These are phyloP conservation scores for Orobanche coerulescens DNA, from an alignment of 257 asterid genomes.

Conservation along the genomic window DNA sequence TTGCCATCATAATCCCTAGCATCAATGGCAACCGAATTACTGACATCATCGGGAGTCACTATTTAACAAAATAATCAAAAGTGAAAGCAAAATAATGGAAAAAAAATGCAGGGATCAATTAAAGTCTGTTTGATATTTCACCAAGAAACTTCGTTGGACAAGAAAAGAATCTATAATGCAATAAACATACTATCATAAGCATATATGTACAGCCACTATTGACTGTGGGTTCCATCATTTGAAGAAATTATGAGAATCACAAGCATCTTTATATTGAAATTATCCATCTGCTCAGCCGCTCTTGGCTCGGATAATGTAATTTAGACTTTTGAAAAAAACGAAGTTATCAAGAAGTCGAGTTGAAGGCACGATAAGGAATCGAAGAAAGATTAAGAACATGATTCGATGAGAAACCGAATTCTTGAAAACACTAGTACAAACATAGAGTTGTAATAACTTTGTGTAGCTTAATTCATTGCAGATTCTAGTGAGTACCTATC, in stretches of 20 bases:
- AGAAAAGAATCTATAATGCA: background rate
- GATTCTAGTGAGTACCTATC: slow-evolving; percentile 58
- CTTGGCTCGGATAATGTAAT: background rate
- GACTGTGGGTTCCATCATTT: slow-evolving; percentile 4
- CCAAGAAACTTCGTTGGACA: background rate
- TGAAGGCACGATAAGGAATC: background rate
- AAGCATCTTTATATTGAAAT: background rate
- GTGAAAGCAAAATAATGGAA: background rate
- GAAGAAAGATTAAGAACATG: slow-evolving; percentile 10
- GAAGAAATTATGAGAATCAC: background rate
- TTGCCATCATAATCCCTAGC: slow-evolving; percentile 90
- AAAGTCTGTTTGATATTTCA: slow-evolving; percentile 9
- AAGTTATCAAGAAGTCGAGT: background rate
- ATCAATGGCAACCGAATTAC: slow-evolving; percentile 12
- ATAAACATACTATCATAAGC: background rate
- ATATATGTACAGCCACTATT: background rate
- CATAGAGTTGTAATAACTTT: background rate
- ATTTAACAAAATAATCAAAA: background rate
- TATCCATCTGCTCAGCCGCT: background rate
- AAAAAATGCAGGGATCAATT: background rate
- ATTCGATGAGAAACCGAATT: background rate
- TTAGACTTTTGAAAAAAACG: background rate
- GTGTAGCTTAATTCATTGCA: slow-evolving; percentile 5
- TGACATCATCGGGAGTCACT: slow-evolving; percentile 1
- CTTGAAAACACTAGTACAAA: slow-evolving; percentile 4